Conservation (phyloP, 345 rosid species). For the Turritis glabra region DNA sequence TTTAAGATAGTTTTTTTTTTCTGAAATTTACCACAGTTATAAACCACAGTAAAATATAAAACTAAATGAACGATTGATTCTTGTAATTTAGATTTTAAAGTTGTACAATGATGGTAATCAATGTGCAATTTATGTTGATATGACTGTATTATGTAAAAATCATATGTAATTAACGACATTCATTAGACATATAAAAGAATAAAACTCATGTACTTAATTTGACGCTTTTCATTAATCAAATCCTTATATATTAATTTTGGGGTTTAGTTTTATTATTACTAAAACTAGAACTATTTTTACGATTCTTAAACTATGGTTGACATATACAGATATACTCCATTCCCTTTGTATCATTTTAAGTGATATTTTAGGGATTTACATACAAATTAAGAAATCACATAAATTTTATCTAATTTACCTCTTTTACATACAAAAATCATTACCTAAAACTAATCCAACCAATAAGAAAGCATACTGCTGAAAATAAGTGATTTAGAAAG, state of each 20-base stretch:
- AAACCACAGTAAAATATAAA: background rate
- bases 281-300: background rate
- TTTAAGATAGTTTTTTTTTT: slow-evolving; percentile 6
- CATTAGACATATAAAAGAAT: too few relatives aligned
- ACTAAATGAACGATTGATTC: background rate
- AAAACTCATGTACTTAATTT: background rate
- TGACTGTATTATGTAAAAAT: background rate
- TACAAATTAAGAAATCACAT: too few relatives aligned
- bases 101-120: background rate
- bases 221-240: background rate
- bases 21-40: background rate
- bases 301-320: background rate
- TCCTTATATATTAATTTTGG: background rate
- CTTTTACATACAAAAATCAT: too few relatives aligned
- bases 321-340: too few relatives aligned
- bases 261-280: background rate
- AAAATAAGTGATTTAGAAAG: too few relatives aligned
- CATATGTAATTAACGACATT: background rate
- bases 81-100: background rate
- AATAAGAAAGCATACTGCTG: too few relatives aligned
- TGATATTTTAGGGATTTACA: too few relatives aligned
- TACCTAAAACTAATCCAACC: too few relatives aligned
- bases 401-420: too few relatives aligned
- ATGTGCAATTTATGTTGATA: background rate
- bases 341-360: too few relatives aligned